phyloP scores from a whole-genome alignment of 371 early-diverging fungal species.

The Mucor saturninus region DNA sequence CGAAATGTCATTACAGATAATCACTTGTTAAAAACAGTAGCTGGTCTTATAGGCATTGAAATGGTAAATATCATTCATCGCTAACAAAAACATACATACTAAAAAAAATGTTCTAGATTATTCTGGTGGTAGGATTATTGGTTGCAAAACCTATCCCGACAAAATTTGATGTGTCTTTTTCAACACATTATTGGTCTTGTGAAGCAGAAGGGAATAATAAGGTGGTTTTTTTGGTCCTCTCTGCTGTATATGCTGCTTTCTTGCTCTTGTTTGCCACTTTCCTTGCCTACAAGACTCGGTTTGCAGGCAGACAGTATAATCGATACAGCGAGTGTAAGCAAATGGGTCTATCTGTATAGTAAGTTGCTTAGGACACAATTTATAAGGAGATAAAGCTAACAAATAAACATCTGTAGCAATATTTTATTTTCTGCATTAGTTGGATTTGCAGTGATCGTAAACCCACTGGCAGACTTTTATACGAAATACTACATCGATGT shows the following conservation, averaged over 20 bases:
- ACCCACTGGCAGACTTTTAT: slow-evolving; percentile 56
- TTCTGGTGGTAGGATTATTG: slow-evolving; percentile 44
- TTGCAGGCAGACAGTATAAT: slow-evolving; percentile 54
- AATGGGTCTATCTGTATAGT: slow-evolving; percentile 67
- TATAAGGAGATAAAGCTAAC: slow-evolving; percentile 3
- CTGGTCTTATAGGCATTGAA: slow-evolving; percentile 48
- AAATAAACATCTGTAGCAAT: slow-evolving; percentile 37
- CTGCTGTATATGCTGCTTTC: slow-evolving; percentile 42
- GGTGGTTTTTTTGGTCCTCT: slow-evolving; percentile 37
- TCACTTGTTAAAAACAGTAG: slow-evolving; percentile 57
- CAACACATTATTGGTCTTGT: slow-evolving; percentile 57
- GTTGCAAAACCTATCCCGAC: slow-evolving; percentile 44
- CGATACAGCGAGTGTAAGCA: slow-evolving; percentile 67
- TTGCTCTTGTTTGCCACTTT: slow-evolving; percentile 60
- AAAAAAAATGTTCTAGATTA: slow-evolving; percentile 33
- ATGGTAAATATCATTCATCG: slow-evolving; percentile 42
- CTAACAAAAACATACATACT: too few relatives aligned
- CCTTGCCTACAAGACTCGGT: slow-evolving; percentile 62
- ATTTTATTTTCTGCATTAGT: slow-evolving; percentile 60
- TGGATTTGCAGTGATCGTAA: slow-evolving; percentile 57
- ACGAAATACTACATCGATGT: slow-evolving; percentile 59
- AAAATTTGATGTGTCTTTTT: slow-evolving; percentile 41
- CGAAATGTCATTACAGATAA: slow-evolving; percentile 62
- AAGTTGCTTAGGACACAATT: slow-evolving; percentile 24
- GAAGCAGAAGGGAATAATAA: slow-evolving; percentile 26